Conservation (phyloP, 495 filamentous ascomycete species). For the Corynascus novoguineensis region DNA sequence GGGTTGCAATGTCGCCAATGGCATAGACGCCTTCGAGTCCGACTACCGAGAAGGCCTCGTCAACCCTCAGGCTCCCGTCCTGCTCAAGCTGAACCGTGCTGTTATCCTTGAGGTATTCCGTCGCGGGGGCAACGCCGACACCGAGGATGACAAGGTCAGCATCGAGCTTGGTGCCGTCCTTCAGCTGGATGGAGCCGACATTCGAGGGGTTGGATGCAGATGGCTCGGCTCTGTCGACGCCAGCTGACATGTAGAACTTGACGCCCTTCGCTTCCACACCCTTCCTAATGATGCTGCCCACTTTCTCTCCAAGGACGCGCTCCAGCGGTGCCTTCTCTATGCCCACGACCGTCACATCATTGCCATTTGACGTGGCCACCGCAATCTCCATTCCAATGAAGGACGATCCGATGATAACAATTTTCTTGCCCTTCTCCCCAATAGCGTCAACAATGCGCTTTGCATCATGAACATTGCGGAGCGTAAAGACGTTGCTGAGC, state of each 20-base stretch:
- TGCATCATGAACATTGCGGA: constrained; percentile 69
- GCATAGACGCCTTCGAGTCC: constrained; percentile 79
- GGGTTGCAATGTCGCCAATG: constrained; percentile 93
- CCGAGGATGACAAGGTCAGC: constrained; percentile 90
- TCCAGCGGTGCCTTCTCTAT: constrained; percentile 85
- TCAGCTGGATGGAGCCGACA: constrained; percentile 77
- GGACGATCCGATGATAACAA: constrained; percentile 83
- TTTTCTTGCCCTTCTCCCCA: constrained; percentile 81
- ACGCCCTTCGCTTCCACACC: constrained; percentile 78
- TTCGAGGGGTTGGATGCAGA: constrained; percentile 56
- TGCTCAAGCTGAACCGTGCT: constrained; percentile 58
- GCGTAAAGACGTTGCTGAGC: constrained; percentile 76
- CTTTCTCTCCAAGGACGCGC: constrained; percentile 74
- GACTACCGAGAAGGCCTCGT: constrained; percentile 69
- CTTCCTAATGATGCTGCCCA: constrained; percentile 73
- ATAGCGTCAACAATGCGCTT: constrained; percentile 70
- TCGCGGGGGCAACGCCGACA: constrained; percentile 82
- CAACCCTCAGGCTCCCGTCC: constrained; percentile 74
- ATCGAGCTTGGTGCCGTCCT: constrained; percentile 75
- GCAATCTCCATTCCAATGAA: constrained; percentile 97
- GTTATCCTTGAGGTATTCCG: constrained; percentile 76
- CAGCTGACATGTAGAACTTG: constrained; percentile 75
- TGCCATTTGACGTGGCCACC: constrained; percentile 66
- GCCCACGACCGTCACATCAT: constrained; percentile 84
- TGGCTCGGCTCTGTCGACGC: constrained; percentile 73